Base-by-base conservation (phyloP, 805 yeast species). In the Candida quercuum region DNA sequence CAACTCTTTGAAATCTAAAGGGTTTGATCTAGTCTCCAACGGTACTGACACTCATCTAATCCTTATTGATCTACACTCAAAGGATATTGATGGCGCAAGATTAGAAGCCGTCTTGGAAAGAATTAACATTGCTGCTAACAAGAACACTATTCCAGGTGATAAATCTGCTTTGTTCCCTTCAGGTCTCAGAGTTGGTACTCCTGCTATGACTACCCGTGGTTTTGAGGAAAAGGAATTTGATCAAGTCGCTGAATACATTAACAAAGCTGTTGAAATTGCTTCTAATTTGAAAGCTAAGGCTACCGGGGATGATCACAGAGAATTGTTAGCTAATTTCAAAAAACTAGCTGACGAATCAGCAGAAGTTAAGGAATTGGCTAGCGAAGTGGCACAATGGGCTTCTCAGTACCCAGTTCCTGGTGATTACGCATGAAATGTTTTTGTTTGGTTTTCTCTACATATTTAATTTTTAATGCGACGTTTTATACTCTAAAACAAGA, bases 141-240 rank as follows among this genome's bases (percentile, higher is more conserved):
- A 91, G 67, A 91, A 91, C 74, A 83, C 98, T 35, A 85, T 91
- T 49, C 97, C 97, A 43, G 95, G 96, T 54, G 99, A 91, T 66
- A 83, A 79, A 64, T 86, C 96, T 32, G 99, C 99, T 24, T 72
- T 91, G 43, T 87, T 86, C 60, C 99, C 99, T 56, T 86, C 94
- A 44, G 99, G 99, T 53, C 71, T 91, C 48, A 84, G 99, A 71
- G 83, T 91, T 44, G 99, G 99, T 54, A 86, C 98, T 14, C 99
- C 99, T 41, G 98, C 98, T 33, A 91, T 91, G 98, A 83, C 97
- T 39, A 87, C 97, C 37, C 81, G 99, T 70, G 97, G 96, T 33
- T 82, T 91, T 57, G 76, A 76, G 37, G 74, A 72, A 44, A 73
- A 67, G 39, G 98, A 91, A 54, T 91, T 91, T 58, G 78, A 71